phyloP scores from a whole-genome alignment of 805 yeast genomes.

The Tetrapisispora phaffii region DNA sequence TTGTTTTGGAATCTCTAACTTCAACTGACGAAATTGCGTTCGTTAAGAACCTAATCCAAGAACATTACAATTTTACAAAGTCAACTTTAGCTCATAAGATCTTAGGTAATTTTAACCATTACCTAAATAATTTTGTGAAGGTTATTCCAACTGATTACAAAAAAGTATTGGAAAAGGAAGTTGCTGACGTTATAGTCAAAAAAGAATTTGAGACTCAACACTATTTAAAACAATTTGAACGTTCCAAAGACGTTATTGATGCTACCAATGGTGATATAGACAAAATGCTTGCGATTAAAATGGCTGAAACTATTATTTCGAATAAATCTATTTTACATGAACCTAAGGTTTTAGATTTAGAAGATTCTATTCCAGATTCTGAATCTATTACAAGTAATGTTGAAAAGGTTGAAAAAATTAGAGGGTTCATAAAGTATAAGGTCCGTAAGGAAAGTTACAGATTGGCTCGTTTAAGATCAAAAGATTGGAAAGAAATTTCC shows the following conservation, averaged over 20 bases:
- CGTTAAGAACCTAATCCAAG: conserved; percentile 85
- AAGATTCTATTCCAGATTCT: conserved; percentile 73
- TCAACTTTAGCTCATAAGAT: conserved; percentile 83
- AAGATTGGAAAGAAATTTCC: conserved; percentile 90
- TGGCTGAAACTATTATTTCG: conserved; percentile 16
- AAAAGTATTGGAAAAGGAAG: conserved; percentile 74
- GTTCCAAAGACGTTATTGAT: conserved; percentile 71
- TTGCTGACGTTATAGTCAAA: conserved; percentile 56
- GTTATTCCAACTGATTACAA: conserved; percentile 89
- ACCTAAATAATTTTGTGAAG: conserved; percentile 82
- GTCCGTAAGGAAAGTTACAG: conserved; percentile 84
- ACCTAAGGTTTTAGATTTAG: conserved; percentile 82
- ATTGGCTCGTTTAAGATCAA: conserved; percentile 59
- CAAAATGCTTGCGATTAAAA: conserved; percentile 37
- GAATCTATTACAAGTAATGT: conserved; percentile 54
- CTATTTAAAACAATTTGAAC: conserved; percentile 61
- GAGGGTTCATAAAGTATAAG: conserved; percentile 90
- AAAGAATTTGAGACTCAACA: conserved; percentile 46
- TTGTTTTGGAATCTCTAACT: conserved; percentile 63
- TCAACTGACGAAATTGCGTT: conserved; percentile 93
- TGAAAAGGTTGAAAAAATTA: conserved; percentile 51
- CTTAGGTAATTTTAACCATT: conserved; percentile 77
- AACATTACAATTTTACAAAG: conserved; percentile 88
- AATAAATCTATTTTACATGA: conserved; percentile 39
- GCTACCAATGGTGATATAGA: conserved; percentile 83